These are phyloP conservation scores for Flaveria bidentis DNA, from an alignment of 129 eudicot genomes.

Conservation along the genomic window DNA sequence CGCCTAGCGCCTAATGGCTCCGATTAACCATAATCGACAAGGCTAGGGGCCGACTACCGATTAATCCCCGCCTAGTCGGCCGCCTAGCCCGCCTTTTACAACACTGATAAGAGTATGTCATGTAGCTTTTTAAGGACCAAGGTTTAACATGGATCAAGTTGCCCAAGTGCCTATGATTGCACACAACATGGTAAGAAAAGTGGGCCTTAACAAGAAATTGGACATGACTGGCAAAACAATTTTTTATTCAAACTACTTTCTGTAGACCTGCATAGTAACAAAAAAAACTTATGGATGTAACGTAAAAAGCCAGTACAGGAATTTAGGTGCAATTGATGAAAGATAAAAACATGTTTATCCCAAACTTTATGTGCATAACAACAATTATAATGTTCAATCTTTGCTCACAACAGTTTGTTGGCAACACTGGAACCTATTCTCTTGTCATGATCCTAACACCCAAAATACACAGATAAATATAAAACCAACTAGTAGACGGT, in stretches of 20 bases:
- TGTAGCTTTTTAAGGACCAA: neutral
- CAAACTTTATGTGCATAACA: conserved; percentile 12
- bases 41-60: too few relatives aligned
- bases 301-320: neutral
- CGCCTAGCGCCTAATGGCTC: too few relatives aligned
- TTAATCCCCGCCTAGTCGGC: too few relatives aligned
- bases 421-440: conserved; percentile 17
- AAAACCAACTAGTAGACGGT: neutral
- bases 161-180: neutral
- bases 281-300: neutral
- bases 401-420: neutral
- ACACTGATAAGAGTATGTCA: too few relatives aligned
- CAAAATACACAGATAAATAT: conserved; percentile 21
- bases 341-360: neutral
- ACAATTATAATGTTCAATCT: neutral
- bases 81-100: too few relatives aligned
- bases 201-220: neutral
- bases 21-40: too few relatives aligned
- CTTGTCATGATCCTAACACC: conserved; percentile 8
- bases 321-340: neutral
- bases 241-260: neutral
- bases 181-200: neutral
- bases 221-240: neutral
- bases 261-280: neutral
- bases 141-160: neutral